A percentile compares a stretch with the other conserved stretches of the same genome.
Evolutionary conservation across 192 early-diverging fungal genomes (phyloP).

Genomic region (Backusella circina): DNA sequence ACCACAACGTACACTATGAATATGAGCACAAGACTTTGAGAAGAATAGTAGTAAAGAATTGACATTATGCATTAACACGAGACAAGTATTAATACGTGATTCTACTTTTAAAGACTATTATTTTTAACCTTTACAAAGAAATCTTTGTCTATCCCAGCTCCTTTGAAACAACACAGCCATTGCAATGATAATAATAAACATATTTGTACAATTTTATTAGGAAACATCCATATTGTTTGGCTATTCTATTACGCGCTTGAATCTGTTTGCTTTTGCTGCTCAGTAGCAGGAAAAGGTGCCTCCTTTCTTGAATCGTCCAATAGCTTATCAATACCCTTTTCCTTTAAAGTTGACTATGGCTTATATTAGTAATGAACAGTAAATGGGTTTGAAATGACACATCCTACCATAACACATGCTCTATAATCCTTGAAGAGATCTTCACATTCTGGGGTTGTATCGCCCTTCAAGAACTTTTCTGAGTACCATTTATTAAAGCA

Average conservation of each 20-base stretch:
- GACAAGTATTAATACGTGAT: too few relatives aligned
- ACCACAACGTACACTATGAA: too few relatives aligned
- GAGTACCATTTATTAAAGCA: constrained; percentile 98
- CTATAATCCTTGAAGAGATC: constrained; percentile 82
- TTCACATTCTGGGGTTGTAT: constrained; percentile 74
- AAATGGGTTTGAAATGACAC: neutral
- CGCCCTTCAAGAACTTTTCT: constrained; percentile 90
- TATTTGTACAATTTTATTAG: neutral
- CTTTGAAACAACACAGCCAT: too few relatives aligned
- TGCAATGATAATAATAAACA: neutral
- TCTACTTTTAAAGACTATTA: too few relatives aligned
- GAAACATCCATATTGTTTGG: neutral
- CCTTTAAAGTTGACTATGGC: constrained; percentile 65
- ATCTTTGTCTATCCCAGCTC: too few relatives aligned
- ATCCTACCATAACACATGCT: constrained; percentile 74
- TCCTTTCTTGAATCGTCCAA: constrained; percentile 82
- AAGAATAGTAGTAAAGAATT: too few relatives aligned
- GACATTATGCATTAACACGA: too few relatives aligned
- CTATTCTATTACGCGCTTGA: neutral
- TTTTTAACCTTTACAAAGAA: too few relatives aligned
- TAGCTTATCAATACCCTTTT: constrained; percentile 83
- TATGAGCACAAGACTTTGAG: too few relatives aligned
- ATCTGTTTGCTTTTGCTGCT: neutral
- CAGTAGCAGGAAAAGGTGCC: constrained; percentile 48
- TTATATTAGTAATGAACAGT: neutral